These are phyloP conservation scores for Metarhizium guizhouense DNA, from an alignment of 2,329 filamentous ascomycete species.

Conservation along the genomic window DNA sequence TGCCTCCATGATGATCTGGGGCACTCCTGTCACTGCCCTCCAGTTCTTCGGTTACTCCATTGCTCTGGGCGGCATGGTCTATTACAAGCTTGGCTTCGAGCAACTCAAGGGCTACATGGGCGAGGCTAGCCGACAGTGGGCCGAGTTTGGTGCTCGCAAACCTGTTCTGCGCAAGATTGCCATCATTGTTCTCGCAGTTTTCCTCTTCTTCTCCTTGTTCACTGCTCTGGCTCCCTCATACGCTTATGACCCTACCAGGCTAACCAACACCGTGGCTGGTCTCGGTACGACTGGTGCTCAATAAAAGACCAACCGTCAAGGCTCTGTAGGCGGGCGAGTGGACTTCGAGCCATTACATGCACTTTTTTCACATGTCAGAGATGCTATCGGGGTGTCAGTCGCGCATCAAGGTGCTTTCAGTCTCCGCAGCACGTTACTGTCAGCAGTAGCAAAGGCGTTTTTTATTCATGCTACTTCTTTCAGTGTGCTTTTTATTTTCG, in stretches of 20 bases:
- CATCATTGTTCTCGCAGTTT: slow-evolving; percentile 53
- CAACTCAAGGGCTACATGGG: slow-evolving; percentile 72
- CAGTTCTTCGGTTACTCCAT: slow-evolving; percentile 82
- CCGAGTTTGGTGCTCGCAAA: slow-evolving; percentile 71
- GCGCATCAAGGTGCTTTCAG: neutral
- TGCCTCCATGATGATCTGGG: slow-evolving; percentile 75
- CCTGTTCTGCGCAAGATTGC: slow-evolving; percentile 72
- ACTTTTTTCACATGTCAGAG: neutral
- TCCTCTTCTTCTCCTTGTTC: slow-evolving; percentile 62
- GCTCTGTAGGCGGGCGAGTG: too few species aligned
- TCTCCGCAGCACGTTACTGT: neutral
- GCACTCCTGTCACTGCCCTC: slow-evolving; percentile 61
- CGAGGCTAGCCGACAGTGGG: slow-evolving; percentile 70
- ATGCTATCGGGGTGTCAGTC: neutral
- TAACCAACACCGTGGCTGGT: slow-evolving; percentile 38
- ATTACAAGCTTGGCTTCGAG: slow-evolving; percentile 80
- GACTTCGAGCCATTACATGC: too few species aligned
- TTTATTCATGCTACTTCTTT: slow-evolving; percentile 1
- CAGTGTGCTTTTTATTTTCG: slow-evolving; percentile 3
- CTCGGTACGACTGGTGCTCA: slow-evolving; percentile 29
- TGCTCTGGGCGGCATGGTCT: slow-evolving; percentile 64
- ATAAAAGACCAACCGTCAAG: neutral
- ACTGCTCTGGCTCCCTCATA: slow-evolving; percentile 56
- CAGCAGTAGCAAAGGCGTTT: too few species aligned
- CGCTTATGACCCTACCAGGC: slow-evolving; percentile 43